Evolutionary conservation across 1,139 yeast species (phyloP).

Genomic region (Hyphopichia fennica): DNA sequence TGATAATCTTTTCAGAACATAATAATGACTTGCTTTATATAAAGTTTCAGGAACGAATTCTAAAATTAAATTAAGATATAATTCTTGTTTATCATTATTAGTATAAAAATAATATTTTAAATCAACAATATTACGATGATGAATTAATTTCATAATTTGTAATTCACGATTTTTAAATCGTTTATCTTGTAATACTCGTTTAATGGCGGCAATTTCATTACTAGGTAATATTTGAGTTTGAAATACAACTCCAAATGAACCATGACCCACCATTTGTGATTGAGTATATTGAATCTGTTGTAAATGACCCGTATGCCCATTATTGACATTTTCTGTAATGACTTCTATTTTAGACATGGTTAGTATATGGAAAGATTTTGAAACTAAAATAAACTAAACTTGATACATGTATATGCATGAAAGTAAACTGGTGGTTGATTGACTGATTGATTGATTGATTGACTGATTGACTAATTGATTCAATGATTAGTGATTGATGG

Average conservation of each 20-base stretch:
- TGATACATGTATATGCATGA: no score
- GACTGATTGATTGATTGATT: no score
- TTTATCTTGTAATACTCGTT: conserved; percentile 91
- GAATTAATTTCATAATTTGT: conserved; percentile 89
- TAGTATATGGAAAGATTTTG: conserved; percentile 22
- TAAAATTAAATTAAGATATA: conserved; percentile 81
- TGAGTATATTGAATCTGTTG: conserved; percentile 67
- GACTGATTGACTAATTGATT: no score
- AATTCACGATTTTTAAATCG: conserved; percentile 95
- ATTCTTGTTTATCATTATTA: conserved; percentile 72
- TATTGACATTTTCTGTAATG: conserved; percentile 69
- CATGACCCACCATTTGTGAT: conserved; percentile 90
- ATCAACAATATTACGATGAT: conserved; percentile 85
- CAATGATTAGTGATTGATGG: no score
- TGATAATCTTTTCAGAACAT: conserved; percentile 70
- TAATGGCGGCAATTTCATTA: conserved; percentile 84
- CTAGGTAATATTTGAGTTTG: conserved; percentile 79
- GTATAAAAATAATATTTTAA: conserved; percentile 88
- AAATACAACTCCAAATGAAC: conserved; percentile 95
- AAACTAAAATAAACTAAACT: neutral
- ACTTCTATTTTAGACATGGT: conserved; percentile 55
- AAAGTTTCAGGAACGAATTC: conserved; percentile 95
- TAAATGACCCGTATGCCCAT: conserved; percentile 69
- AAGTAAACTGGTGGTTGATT: no score
- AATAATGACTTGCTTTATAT: conserved; percentile 82